phyloP scores from a whole-genome alignment of 768 basidiomycete genomes.

The Auricularia sp. region DNA sequence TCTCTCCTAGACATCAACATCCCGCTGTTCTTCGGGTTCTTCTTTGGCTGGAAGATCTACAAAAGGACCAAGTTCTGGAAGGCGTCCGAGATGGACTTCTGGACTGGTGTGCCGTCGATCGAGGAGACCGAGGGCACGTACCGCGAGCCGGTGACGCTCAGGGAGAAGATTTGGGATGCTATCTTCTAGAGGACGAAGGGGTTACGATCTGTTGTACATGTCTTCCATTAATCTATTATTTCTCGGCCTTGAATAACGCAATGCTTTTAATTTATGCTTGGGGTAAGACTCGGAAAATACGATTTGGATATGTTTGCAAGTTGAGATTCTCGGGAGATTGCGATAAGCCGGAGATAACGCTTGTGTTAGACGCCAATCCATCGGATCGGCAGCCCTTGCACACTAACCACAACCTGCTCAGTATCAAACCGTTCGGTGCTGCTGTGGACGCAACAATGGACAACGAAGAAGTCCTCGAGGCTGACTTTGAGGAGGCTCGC shows the following conservation, averaged over 20 bases:
- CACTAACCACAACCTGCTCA: no score
- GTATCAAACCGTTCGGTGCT: no score
- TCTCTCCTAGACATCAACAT: slow-evolving; percentile 30
- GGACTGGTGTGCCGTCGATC: not conserved
- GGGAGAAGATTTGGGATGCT: slow-evolving; percentile 38
- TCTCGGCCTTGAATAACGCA: not conserved
- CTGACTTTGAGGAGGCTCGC: not conserved
- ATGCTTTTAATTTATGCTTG: no score
- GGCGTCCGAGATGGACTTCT: slow-evolving; percentile 18
- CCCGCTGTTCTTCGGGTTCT: slow-evolving; percentile 39
- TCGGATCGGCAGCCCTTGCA: no score
- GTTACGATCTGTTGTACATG: not conserved
- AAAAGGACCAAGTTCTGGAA: slow-evolving; percentile 39
- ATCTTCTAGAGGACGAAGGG: slow-evolving; percentile 34
- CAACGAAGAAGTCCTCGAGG: no score
- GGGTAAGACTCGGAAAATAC: no score
- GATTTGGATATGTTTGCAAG: no score
- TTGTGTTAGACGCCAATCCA: no score
- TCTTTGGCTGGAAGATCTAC: slow-evolving; percentile 34
- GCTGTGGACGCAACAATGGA: no score
- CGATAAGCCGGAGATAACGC: no score
- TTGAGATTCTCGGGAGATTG: no score
- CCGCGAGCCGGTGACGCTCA: slow-evolving; percentile 38
- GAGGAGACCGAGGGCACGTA: slow-evolving; percentile 55
- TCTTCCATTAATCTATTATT: not conserved